Evolutionary conservation across 1,284 basidiomycete genomes (phyloP).

Genomic region (Gomphus bonarii): DNA sequence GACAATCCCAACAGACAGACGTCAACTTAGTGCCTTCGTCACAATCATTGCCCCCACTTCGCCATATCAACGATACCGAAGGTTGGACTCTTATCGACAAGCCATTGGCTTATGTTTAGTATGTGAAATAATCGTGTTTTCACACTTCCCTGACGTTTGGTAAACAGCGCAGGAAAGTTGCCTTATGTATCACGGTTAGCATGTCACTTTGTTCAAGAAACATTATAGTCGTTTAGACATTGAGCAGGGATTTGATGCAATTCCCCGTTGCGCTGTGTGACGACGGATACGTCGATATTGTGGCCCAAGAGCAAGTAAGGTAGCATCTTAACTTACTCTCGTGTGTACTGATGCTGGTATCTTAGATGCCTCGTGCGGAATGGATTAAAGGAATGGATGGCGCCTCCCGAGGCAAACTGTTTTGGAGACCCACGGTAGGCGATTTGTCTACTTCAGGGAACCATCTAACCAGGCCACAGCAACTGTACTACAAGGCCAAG

Average conservation of each 20-base stretch:
- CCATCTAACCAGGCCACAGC: slow-evolving; percentile 29
- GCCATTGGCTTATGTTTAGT: slow-evolving; percentile 62
- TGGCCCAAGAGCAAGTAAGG: slow-evolving; percentile 54
- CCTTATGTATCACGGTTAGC: slow-evolving; percentile 29
- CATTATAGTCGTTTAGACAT: neutral
- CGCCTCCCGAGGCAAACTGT: slow-evolving; percentile 56
- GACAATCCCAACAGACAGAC: neutral
- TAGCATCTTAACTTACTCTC: neutral
- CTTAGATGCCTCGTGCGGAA: slow-evolving; percentile 43
- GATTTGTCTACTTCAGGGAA: slow-evolving; percentile 2
- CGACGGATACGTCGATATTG: slow-evolving; percentile 75
- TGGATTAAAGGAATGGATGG: slow-evolving; percentile 55
- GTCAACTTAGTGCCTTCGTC: neutral
- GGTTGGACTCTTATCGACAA: slow-evolving; percentile 67
- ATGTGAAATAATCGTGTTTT: slow-evolving; percentile 28
- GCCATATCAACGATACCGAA: slow-evolving; percentile 31
- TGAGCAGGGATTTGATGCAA: slow-evolving; percentile 65
- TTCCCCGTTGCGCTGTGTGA: slow-evolving; percentile 76
- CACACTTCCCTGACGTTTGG: neutral
- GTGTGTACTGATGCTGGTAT: neutral
- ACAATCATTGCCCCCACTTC: slow-evolving; percentile 19
- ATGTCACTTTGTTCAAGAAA: neutral
- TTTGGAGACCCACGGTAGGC: slow-evolving; percentile 56
- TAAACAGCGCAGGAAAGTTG: slow-evolving; percentile 30
- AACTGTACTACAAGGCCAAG: slow-evolving; percentile 70